Percentiles rank a stretch among this genome's conserved stretches.
Conservation (phyloP, 352 stramenopile species). For the Globisporangium okanoganense region DNA sequence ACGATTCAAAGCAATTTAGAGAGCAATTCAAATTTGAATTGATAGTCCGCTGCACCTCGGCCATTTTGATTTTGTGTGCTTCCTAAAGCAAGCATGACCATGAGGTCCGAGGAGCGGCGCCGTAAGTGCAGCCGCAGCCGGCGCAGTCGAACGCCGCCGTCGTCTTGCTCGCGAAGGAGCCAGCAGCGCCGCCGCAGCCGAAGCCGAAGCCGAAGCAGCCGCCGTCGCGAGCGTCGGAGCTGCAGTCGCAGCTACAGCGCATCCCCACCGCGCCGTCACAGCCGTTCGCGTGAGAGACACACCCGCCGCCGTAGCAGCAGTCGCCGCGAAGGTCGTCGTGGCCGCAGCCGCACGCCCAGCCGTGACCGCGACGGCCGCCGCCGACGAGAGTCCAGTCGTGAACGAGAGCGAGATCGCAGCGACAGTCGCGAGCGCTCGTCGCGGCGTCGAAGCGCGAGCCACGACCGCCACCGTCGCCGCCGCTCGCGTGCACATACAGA, state of each 20-base stretch:
- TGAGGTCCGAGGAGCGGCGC: constrained; percentile 7
- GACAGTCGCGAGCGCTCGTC: constrained; percentile 17
- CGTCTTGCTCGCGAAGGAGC: not conserved
- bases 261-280: not conserved
- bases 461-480: not conserved
- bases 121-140: constrained; percentile 14
- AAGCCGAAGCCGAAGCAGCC: constrained; percentile 6
- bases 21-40: too few species aligned
- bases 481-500: not conserved
- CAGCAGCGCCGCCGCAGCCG: not conserved
- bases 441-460: constrained; percentile 3
- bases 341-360: constrained; percentile 9
- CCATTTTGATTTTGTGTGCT: too few species aligned
- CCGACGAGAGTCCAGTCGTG: constrained; percentile 18
- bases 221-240: constrained; percentile 7
- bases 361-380: not conserved
- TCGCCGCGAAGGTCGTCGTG: not conserved
- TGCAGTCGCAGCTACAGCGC: constrained; percentile 14
- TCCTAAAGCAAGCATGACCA: too few species aligned
- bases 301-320: not conserved
- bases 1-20: too few species aligned
- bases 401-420: constrained; percentile 9
- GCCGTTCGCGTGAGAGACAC: constrained; percentile 8
- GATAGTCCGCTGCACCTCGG: too few species aligned
- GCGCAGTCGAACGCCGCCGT: constrained; percentile 1